Base-by-base conservation (phyloP, 2,329 filamentous ascomycete species). In the Penicillium oxalicum region DNA sequence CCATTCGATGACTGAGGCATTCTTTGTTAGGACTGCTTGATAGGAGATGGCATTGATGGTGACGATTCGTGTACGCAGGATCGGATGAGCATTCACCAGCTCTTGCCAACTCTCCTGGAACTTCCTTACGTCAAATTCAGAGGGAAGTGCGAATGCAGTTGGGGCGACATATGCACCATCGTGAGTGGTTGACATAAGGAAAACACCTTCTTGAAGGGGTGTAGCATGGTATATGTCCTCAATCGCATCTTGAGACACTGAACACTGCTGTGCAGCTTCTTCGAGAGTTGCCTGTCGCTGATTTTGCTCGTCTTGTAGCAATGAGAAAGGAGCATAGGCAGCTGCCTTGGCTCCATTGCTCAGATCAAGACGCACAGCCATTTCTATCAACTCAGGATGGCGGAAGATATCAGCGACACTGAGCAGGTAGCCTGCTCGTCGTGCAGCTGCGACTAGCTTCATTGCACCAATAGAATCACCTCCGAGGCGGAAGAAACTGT, bases 401-500 rank as follows among this genome's bases (percentile, higher is more conserved):
- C 42, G 39, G 40, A 50, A 50, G 12, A 50, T 33, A 35, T 43
- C 40, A 4, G 27, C 44, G 9, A 50, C 48, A n/a, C 44, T 40
- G 11, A 40, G 41, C 9, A 27, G n/a, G 27, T 40, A 48, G 9
- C 45, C 46, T 9, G 39, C 46, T 13, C 39, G 45, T 6, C 49
- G 46, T 27, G 46, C 49, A 9, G 26, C 35, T 3, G 50, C 39
- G 9, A 44, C 33, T 2, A 44, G 40, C 40, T 51, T 38, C 13
- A 53, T 40, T 13, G 48, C 51, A 5, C 33, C 26, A 40, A 51
- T 53, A 1, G 48, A 53, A 33, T 51, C 51, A 13, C 48, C 51
- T 2, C 51, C 51, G 4, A 53, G 25, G 12, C 9, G 45, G 49
- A 53, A 53, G 45, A 53, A 53, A 37, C 32, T 53, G 12, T 48